Evolutionary conservation across 2,329 filamentous ascomycete genomes (phyloP), one percentile per base, ranked within the genome.

Genomic region (Beauveria australis): DNA sequence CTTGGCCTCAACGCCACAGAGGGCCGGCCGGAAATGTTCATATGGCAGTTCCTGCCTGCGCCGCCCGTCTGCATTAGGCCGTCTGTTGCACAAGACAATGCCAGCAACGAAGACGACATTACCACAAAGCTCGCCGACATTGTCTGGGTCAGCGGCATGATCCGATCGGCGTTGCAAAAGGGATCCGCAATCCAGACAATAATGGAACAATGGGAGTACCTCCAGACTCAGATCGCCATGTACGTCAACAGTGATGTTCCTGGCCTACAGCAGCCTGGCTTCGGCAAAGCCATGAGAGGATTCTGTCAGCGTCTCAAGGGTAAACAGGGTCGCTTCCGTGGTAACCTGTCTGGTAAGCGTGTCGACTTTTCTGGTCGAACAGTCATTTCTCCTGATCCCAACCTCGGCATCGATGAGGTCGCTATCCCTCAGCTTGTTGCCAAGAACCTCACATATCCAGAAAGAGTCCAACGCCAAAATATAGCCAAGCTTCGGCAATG

Each of bases 211-310:
- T 99, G 94, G 94, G 94, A 99, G 70, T 97, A 93, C 69, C 78
- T 99, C 63, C 93, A 97, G 70, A 82, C 96, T 9, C 92, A 97
- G 69, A 89, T 97, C 63, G 94, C 93, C 63, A 92, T 97, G 81
- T 97, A 99, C 72, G 93, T 99, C 73, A 97, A 99, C 77, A 96
- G 92, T 64, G 92, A 97, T 67, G 87, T 96, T 2, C 94, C 94
- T 0, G 93, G 93, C 30, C 81, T 99, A n/a, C 88, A 92, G 67
- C 91, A 95, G 68, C 88, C 88, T 14, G 90, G 91, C 9, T 88
- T 92, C 63, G 90, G 91, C 62, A 97, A 96, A 73, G 84, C 89
- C 1, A 95, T 94, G 68, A 85, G 94, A 67, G 94, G 94, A 19
- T 95, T 99, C 71, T 96, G 93, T 63, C 94, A 97, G 74, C 86